Evolutionary conservation across 2,329 filamentous ascomycete genomes (phyloP), one percentile per base, ranked within the genome.

Genomic region (Nannizzia gypsea): DNA sequence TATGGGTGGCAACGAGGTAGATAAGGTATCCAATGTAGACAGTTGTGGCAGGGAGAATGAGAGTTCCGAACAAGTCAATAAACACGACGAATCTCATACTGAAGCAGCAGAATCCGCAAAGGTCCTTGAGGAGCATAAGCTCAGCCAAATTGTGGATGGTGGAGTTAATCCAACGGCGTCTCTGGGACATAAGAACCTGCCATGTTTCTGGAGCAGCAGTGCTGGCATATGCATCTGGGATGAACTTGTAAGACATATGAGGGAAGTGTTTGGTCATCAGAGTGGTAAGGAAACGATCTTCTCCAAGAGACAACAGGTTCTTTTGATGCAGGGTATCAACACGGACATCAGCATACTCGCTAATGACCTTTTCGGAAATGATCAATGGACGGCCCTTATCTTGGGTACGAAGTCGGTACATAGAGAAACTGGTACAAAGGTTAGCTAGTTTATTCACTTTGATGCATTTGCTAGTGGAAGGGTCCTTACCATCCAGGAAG

Each of bases 191-290:
- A 67, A 99, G 77, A 67, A 99, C 90, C 69, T 86, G 88, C 89
- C 91, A 99, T 24, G 87, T 89, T 69, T 97, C 90, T 1, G 93
- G 93, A 0, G 93, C 93, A 48, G 92, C 92, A 1, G 93, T 99
- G 69, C 89, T 86, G 66, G 91, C 95, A 73, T 90, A 93, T 6
- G 93, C 93, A 74, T 96, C 90, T 0, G 91, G 84, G 58, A 96
- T 82, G 72, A 97, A 99, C 75, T 97, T 99, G 81, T 89, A 97
- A 0, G 88, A 87, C 90, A 96, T 96, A 66, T 79, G 79, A 1
- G 93, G 92, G 81, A 97, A 97, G 76, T 97, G 85, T 77, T 96
- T 97, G 62, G 89, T 96, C 93, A 99, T 97, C 61, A 99, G 79
- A 0, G 93, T 99, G 1, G 93, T 99, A 62, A 99, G 80, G 73